A percentile compares a stretch with the other conserved stretches of the same genome.
These are phyloP conservation scores for Ogataea pignaliae DNA, from an alignment of 805 yeast species.

Conservation along the genomic window DNA sequence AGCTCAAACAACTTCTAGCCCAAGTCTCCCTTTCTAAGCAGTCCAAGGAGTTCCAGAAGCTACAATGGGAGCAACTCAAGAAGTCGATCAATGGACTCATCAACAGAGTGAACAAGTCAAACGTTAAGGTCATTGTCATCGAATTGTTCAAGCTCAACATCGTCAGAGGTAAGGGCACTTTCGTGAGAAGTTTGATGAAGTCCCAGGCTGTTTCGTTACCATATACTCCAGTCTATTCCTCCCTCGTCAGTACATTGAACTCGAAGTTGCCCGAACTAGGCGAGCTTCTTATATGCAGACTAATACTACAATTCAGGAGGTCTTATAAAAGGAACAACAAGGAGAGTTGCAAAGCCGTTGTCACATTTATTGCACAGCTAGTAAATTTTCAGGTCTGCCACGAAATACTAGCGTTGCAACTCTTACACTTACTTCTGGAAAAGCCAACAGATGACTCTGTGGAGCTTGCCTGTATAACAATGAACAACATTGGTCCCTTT, in stretches of 20 bases:
- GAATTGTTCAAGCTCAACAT: slow-evolving; percentile 56
- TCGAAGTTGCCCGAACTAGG: slow-evolving; percentile 70
- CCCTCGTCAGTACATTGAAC: slow-evolving; percentile 56
- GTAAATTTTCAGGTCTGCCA: slow-evolving; percentile 59
- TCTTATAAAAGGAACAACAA: slow-evolving; percentile 46
- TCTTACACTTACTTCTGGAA: slow-evolving; percentile 43
- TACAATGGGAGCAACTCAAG: slow-evolving; percentile 54
- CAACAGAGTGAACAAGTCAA: slow-evolving; percentile 39
- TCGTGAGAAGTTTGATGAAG: slow-evolving; percentile 54
- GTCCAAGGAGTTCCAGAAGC: slow-evolving; percentile 41
- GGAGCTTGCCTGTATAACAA: slow-evolving; percentile 46
- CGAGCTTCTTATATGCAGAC: slow-evolving; percentile 45
- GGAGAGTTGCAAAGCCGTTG: slow-evolving; percentile 36
- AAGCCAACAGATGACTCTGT: slow-evolving; percentile 49
- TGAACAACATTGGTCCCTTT: slow-evolving; percentile 49
- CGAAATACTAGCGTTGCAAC: slow-evolving; percentile 49
- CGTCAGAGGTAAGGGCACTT: slow-evolving; percentile 54
- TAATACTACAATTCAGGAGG: slow-evolving; percentile 54
- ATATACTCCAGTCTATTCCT: slow-evolving; percentile 47
- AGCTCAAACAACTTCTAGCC: slow-evolving; percentile 38
- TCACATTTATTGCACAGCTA: slow-evolving; percentile 55
- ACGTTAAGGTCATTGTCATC: slow-evolving; percentile 43
- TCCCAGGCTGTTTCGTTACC: slow-evolving; percentile 39
- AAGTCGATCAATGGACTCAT: slow-evolving; percentile 44
- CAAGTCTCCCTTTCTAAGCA: slow-evolving; percentile 12